These are phyloP conservation scores for Beauveria bassiana DNA, from an alignment of 2,329 filamentous ascomycete genomes.

Conservation along the genomic window DNA sequence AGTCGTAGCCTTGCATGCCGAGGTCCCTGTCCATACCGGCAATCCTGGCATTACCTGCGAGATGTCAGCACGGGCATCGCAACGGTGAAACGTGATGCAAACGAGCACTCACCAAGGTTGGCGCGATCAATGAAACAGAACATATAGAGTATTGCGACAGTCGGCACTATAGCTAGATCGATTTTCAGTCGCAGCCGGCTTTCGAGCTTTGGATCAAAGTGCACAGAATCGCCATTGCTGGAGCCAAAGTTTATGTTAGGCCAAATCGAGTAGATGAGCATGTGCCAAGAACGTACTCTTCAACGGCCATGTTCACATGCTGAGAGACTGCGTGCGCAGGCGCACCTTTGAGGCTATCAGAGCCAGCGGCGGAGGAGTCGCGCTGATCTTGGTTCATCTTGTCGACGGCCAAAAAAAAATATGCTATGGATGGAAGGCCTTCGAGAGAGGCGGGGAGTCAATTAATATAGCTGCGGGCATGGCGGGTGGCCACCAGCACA, in stretches of 20 bases:
- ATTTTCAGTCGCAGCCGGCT: constrained; percentile 53
- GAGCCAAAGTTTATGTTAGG: constrained; percentile 17
- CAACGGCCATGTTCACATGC: not conserved
- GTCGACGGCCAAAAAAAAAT: not conserved
- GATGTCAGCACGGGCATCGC: not conserved
- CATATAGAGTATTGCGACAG: constrained; percentile 57
- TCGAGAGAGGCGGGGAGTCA: not conserved
- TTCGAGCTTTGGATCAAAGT: constrained; percentile 52
- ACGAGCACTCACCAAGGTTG: constrained; percentile 52
- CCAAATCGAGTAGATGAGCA: not conserved
- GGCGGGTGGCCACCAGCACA: not conserved
- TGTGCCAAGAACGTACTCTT: not conserved
- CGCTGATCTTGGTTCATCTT: not conserved
- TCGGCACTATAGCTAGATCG: constrained; percentile 58
- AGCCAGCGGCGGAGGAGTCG: not conserved
- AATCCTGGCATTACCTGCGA: constrained; percentile 58
- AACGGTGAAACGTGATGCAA: too few species aligned
- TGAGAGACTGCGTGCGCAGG: not conserved
- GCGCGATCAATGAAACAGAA: constrained; percentile 72
- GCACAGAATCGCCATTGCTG: constrained; percentile 41
- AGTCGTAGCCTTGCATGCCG: constrained; percentile 52
- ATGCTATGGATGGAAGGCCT: not conserved
- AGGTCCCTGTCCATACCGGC: constrained; percentile 59
- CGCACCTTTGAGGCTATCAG: not conserved
- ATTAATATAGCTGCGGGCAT: not conserved